phyloP scores from a whole-genome alignment of 1,284 basidiomycete genomes.

The Laetiporus sulphureus region DNA sequence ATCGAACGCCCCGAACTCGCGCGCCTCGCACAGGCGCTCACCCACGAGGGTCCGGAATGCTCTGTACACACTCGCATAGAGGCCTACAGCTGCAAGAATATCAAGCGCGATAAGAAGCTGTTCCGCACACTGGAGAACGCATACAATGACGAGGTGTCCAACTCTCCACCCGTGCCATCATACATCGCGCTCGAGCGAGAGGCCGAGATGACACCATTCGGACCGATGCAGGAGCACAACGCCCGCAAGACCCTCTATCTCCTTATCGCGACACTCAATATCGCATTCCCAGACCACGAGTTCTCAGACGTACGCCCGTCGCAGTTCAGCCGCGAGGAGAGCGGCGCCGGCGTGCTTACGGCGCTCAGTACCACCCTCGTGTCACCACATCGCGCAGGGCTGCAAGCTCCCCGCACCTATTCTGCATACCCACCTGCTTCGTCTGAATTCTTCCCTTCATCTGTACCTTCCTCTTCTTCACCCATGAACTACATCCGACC shows the following conservation, averaged over 20 bases:
- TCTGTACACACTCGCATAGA: conserved; percentile 91
- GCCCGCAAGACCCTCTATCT: conserved; percentile 89
- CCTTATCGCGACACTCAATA: conserved; percentile 94
- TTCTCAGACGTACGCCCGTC: conserved; percentile 90
- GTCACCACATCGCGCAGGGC: conserved; percentile 56
- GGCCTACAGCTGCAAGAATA: conserved; percentile 97
- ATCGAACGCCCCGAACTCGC: conserved; percentile 82
- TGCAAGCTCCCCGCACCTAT: conserved; percentile 67
- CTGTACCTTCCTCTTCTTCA: conserved; percentile 62
- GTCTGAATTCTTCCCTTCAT: conserved; percentile 66
- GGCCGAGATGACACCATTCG: conserved; percentile 72
- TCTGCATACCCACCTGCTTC: conserved; percentile 75
- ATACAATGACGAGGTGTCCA: conserved; percentile 71
- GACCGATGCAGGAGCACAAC: conserved; percentile 66
- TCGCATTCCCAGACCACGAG: conserved; percentile 96
- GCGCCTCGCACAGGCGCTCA: conserved; percentile 77
- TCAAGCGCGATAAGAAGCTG: conserved; percentile 94
- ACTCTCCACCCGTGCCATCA: conserved; percentile 64
- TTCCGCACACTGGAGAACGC: conserved; percentile 88
- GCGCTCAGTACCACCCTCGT: conserved; percentile 75
- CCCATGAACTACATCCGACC: conserved; percentile 49
- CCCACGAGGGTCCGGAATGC: conserved; percentile 83
- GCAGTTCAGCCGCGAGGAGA: conserved; percentile 85
- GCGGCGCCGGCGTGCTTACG: conserved; percentile 71
- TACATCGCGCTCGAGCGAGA: conserved; percentile 62